phyloP scores from a whole-genome alignment of 108 stramenopile species.

The Cyclotella cryptica region DNA sequence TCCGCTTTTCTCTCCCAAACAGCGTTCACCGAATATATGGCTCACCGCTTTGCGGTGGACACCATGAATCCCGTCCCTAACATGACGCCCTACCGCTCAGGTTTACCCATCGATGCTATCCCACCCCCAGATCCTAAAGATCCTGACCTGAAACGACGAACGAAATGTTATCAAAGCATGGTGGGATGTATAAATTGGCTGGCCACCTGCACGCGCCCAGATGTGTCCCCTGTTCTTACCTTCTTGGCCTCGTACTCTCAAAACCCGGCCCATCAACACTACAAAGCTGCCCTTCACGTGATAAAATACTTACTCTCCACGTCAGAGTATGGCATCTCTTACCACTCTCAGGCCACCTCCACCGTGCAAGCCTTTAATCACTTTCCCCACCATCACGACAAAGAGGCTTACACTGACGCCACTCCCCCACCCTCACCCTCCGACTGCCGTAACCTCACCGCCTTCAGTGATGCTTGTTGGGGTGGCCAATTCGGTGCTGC shows the following conservation, averaged over 20 bases:
- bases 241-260: conserved; percentile 19
- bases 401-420: conserved; percentile 9
- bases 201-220: conserved; percentile 17
- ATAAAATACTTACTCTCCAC: conserved; percentile 19
- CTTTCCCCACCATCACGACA: conserved; percentile 20
- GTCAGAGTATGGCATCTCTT: conserved; percentile 21
- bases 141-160: conserved; percentile 22
- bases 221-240: conserved; percentile 5
- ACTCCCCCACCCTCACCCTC: conserved; percentile 15
- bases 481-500: conserved; percentile 16
- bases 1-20: conserved; percentile 40
- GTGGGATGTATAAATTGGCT: conserved; percentile 34
- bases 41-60: conserved; percentile 17
- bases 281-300: conserved; percentile 5
- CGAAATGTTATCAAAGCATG: conserved; percentile 18
- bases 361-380: conserved; percentile 17
- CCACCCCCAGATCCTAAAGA: background rate
- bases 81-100: conserved; percentile 42
- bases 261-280: conserved; percentile 2
- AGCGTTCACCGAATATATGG: conserved; percentile 21
- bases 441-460: background rate
- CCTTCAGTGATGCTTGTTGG: conserved; percentile 21
- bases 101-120: conserved; percentile 31
- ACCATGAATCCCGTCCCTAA: conserved; percentile 7
- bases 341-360: background rate